These are phyloP conservation scores for Diaporthe helianthi DNA, from an alignment of 2,329 filamentous ascomycete species.

Conservation along the genomic window DNA sequence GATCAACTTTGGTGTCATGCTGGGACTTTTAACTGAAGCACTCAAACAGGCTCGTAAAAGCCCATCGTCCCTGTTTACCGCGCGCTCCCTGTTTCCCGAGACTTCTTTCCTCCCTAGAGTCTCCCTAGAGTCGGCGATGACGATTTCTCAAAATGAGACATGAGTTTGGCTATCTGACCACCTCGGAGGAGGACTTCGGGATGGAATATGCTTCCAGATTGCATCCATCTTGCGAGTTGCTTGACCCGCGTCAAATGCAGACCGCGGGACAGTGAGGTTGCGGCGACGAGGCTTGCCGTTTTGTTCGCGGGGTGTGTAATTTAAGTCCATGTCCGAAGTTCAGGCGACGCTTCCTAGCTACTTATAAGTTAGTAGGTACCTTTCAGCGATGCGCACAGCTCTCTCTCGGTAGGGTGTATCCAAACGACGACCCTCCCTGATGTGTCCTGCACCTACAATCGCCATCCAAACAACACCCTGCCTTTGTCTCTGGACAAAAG, in stretches of 20 bases:
- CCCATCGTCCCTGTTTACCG: not conserved
- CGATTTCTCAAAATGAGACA: not conserved
- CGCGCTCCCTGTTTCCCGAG: not conserved
- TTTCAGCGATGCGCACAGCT: not conserved
- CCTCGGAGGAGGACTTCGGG: no score
- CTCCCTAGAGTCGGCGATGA: not conserved
- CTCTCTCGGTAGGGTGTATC: no score
- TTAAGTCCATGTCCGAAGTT: not conserved
- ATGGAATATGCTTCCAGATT: not conserved
- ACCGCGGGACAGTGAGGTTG: not conserved
- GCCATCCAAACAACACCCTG: not conserved
- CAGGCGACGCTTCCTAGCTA: no score
- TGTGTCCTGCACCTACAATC: not conserved
- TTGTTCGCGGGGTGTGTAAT: not conserved
- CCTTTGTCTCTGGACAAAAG: slow-evolving; percentile 3
- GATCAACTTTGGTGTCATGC: not conserved
- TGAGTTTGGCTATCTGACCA: not conserved
- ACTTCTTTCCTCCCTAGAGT: no score
- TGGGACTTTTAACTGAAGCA: slow-evolving; percentile 2
- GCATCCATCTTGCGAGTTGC: not conserved
- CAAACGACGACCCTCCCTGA: not conserved
- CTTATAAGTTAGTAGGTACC: no score
- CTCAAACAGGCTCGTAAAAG: not conserved
- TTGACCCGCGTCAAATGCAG: not conserved
- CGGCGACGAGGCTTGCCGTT: not conserved